A percentile compares a stretch with the other conserved stretches of the same genome.
These are phyloP conservation scores for Blastobotrys proliferans DNA, from an alignment of 1,139 yeast species.

Conservation along the genomic window DNA sequence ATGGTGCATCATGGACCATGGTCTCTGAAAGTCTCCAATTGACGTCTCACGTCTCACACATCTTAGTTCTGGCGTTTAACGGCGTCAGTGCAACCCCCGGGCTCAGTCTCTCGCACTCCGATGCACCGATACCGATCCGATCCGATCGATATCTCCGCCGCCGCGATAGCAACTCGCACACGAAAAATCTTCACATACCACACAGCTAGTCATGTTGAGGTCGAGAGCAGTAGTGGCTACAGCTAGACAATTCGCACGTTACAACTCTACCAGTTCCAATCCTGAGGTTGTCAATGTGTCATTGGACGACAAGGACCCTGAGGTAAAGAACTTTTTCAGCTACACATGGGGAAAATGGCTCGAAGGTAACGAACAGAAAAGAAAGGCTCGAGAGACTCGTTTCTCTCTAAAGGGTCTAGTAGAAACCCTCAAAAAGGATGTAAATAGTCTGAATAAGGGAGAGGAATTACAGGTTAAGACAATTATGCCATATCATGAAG, in stretches of 20 bases:
- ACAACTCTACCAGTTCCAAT: conserved; percentile 5
- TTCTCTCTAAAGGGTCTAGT: conserved; percentile 75
- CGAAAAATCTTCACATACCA: neutral
- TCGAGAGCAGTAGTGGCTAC: no score
- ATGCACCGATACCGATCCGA: no score
- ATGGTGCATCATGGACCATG: no score
- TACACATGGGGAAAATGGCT: conserved; percentile 97
- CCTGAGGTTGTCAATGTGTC: conserved; percentile 22
- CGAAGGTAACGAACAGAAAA: conserved; percentile 67
- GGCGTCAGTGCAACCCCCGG: no score
- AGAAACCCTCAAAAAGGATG: conserved; percentile 33
- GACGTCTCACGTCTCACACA: no score
- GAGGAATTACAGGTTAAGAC: conserved; percentile 56
- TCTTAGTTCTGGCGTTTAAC: no score
- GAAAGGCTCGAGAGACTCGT: conserved; percentile 70
- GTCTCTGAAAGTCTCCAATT: no score
- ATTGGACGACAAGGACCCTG: conserved; percentile 48
- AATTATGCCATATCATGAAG: conserved; percentile 84
- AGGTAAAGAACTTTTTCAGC: conserved; percentile 71
- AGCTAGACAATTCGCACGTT: conserved; percentile 1
- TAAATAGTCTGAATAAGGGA: conserved; percentile 26
- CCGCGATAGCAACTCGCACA: no score
- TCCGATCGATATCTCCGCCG: no score
- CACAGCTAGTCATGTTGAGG: neutral
- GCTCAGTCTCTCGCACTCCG: no score